A percentile compares a stretch with the other conserved stretches of the same genome.
Conservation (phyloP, 2,329 filamentous ascomycete genomes). For the Botrytis squamosa region DNA sequence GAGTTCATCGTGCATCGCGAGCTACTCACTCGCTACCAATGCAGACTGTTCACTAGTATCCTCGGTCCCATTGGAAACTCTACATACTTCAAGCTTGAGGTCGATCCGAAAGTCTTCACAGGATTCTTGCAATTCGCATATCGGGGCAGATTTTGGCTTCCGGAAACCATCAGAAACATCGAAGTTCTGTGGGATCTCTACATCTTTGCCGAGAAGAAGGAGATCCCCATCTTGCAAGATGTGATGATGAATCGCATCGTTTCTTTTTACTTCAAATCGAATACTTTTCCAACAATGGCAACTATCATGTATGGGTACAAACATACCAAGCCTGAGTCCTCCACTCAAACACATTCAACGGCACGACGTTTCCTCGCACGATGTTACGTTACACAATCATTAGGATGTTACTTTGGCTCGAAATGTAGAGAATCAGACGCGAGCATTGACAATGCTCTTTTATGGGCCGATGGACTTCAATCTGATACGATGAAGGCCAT, state of each 20-base stretch:
- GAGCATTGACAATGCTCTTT: background rate
- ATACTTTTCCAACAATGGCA: background rate
- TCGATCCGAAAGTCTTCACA: background rate
- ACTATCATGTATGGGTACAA: background rate
- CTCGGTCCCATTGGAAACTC: background rate
- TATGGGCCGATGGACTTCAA: background rate
- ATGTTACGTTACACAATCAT: background rate
- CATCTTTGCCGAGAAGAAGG: background rate
- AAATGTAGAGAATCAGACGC: background rate
- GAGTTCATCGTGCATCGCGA: background rate
- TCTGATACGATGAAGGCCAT: background rate
- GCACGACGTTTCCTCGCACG: background rate
- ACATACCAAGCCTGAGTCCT: background rate
- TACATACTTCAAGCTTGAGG: background rate
- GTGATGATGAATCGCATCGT: constrained; percentile 2
- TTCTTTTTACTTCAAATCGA: background rate
- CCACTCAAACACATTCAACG: background rate
- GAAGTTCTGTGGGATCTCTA: background rate
- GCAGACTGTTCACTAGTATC: background rate
- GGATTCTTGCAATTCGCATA: background rate
- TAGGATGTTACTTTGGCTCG: background rate
- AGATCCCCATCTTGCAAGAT: background rate
- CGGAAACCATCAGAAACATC: background rate
- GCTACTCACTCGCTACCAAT: background rate
- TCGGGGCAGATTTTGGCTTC: background rate